Conservation (phyloP, 2,329 filamentous ascomycete species). For the Penicillium sp. region DNA sequence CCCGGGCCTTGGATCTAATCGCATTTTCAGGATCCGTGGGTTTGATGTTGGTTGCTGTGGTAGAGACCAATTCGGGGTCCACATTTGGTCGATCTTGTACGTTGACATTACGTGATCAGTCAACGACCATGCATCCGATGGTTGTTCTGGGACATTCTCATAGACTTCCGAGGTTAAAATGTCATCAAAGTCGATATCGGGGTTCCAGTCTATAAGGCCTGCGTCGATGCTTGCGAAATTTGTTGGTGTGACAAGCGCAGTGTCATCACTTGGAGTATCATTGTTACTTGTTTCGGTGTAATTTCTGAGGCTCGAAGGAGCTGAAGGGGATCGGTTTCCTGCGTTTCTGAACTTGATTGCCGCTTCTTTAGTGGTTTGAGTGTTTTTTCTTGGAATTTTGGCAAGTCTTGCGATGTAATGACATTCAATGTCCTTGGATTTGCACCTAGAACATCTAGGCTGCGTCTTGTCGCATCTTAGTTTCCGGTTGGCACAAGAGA, state of each 20-base stretch:
- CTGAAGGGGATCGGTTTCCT: too few relatives aligned
- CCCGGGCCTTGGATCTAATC: constrained; percentile 25
- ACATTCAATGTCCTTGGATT: constrained; percentile 35
- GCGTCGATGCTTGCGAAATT: neutral
- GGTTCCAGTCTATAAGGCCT: neutral
- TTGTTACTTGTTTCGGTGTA: neutral
- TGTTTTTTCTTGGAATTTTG: constrained; percentile 3
- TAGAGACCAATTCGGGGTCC: neutral
- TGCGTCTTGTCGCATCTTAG: constrained; percentile 38
- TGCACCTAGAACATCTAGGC: constrained; percentile 42
- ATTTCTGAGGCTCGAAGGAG: too few relatives aligned
- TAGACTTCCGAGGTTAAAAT: neutral
- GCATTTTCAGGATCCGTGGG: constrained; percentile 5
- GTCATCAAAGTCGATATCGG: neutral
- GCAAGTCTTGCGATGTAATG: constrained; percentile 31
- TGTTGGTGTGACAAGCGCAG: neutral
- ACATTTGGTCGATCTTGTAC: too few relatives aligned
- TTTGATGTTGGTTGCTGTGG: constrained; percentile 1
- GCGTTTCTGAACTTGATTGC: too few relatives aligned
- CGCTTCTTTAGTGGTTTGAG: neutral
- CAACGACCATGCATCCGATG: neutral
- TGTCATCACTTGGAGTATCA: neutral
- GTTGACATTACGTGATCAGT: neutral
- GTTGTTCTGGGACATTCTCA: neutral
- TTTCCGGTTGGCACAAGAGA: constrained; percentile 39